Conservation (phyloP, 805 yeast genomes). For the Yarrowia sp. region DNA sequence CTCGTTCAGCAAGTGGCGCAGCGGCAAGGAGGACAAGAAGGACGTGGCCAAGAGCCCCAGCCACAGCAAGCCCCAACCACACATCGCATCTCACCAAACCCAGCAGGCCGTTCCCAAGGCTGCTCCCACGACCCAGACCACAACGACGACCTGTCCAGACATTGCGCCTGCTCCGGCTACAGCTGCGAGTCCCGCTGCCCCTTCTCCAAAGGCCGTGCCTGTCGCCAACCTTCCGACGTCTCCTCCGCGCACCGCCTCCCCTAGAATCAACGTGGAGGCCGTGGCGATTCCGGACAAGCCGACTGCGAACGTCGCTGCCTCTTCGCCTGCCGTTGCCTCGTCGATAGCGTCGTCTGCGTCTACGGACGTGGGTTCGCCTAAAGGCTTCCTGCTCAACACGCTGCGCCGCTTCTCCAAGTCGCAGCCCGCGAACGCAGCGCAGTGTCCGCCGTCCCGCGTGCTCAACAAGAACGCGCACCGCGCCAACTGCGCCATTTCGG, state of each 20-base stretch:
- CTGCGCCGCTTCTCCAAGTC: slow-evolving; percentile 15
- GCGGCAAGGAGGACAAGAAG: background rate
- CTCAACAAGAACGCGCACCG: slow-evolving; percentile 14
- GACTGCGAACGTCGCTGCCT: background rate
- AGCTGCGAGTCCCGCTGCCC: background rate
- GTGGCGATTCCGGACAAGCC: slow-evolving; percentile 1
- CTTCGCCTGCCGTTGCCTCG: background rate
- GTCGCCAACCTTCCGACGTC: background rate
- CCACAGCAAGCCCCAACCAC: background rate
- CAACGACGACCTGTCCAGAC: background rate
- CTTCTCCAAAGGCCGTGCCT: too few species aligned
- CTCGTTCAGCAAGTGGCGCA: slow-evolving; percentile 5
- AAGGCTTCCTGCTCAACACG: slow-evolving; percentile 13
- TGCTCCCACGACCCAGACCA: background rate
- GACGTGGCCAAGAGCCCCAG: background rate
- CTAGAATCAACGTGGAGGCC: slow-evolving; percentile 1
- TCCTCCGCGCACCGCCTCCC: background rate
- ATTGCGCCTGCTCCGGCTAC: background rate
- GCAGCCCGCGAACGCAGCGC: background rate
- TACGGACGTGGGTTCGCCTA: background rate
- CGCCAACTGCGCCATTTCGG: slow-evolving; percentile 12
- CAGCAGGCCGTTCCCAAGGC: background rate
- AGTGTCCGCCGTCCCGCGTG: background rate
- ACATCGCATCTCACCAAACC: background rate
- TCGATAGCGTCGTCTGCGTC: slow-evolving; percentile 14